Conservation (phyloP, 495 filamentous ascomycete genomes). For the Penicillium maclennaniae region DNA sequence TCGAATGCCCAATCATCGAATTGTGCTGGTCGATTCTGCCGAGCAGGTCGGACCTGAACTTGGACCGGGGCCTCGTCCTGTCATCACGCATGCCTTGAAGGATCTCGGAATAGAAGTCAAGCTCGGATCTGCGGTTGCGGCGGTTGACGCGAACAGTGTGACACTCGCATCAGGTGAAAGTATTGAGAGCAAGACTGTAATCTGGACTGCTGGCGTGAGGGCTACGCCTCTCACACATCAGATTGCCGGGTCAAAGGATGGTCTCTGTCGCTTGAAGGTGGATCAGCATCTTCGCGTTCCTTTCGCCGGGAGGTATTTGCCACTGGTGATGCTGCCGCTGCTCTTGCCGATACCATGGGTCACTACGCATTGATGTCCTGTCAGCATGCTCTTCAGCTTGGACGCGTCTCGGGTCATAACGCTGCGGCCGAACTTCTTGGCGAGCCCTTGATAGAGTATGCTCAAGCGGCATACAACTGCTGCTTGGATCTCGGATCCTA, state of each 20-base stretch:
- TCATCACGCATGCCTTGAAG: conserved; percentile 16
- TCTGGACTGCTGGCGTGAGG: conserved; percentile 22
- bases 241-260: conserved; percentile 13
- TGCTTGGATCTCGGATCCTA: conserved; percentile 11
- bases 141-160: conserved; percentile 11
- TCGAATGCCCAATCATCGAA: conserved; percentile 3
- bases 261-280: conserved; percentile 12
- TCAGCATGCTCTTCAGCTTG: conserved; percentile 30
- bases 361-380: conserved; percentile 28
- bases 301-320: conserved; percentile 7
- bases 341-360: conserved; percentile 9
- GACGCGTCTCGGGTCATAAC: conserved; percentile 30
- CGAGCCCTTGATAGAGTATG: conserved; percentile 4
- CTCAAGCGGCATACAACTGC: conserved; percentile 7
- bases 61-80: conserved; percentile 14
- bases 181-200: conserved; percentile 18
- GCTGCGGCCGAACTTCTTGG: conserved; percentile 22
- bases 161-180: conserved; percentile 17
- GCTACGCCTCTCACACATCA: conserved; percentile 20
- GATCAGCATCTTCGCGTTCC: conserved; percentile 16
- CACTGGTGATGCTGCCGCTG: conserved; percentile 19
- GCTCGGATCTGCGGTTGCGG: conserved; percentile 12
- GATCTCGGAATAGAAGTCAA: conserved; percentile 14
- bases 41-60: conserved; percentile 15
- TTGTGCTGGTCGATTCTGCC: conserved; percentile 17